Evolutionary conservation across 164 flowering plant genomes (phyloP), one percentile per base, ranked within the genome.

Genomic region (Umbilicus rupestris): DNA sequence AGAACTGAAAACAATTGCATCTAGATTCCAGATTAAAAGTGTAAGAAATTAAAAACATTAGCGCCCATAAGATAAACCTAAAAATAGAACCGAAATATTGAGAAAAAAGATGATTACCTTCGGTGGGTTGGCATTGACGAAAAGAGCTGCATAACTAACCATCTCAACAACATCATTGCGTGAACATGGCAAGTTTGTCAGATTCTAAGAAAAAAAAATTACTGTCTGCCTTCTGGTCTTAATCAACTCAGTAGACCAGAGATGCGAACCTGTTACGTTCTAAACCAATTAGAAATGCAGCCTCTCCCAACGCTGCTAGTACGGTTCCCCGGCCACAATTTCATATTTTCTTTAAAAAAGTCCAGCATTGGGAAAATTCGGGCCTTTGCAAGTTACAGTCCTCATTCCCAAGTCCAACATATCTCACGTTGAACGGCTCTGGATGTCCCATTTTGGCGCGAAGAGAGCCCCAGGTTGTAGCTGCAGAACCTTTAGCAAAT

Each of bases 81-180:
- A 30, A 52, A 11, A n/a, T n/a, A 12, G 39, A 45, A 58, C 57
- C 66, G 35, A 26, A 60, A 15, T n/a, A 3, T 22, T 14, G 5
- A 22, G 42, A 30, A 20, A 26, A 49, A 49, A 47, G 7, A 73
- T 60, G 49, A 44, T 46, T 85, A 94, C 98, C 47, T 59, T 69
- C 88, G 80, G 72, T 94, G n/a, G 85, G 71, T 94, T 85, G 68
- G 69, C 47, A 70, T 94, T 85, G 50, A 91, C 92, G 73, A 91
- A 94, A 65, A 94, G 91, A 12, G 99, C 97, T 47, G 99, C 99
- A 77, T 91, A 89, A 74, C 99, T 94, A 62, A 88, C 97, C 96
- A 94, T 87, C 52, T 80, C 78, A 66, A 94, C 84, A 66, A 83
- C 58, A 76, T 94, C 99, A 79, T 97, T 94, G 93, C 75, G 78